Evolutionary conservation across 495 filamentous ascomycete genomes (phyloP).

Genomic region (Podospora conica): DNA sequence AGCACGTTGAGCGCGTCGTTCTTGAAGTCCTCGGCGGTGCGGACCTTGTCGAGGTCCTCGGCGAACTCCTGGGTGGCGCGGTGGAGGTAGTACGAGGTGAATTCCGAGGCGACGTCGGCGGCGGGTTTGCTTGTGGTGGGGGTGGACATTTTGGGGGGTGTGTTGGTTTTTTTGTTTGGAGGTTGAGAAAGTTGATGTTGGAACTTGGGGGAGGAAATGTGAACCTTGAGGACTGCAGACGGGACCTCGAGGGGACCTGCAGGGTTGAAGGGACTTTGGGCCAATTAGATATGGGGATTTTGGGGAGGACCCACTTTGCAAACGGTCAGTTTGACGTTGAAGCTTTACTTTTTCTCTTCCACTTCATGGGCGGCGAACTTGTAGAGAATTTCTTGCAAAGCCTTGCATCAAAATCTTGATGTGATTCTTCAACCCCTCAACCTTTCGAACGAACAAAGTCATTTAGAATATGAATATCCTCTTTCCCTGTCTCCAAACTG

Average conservation of each 20-base stretch:
- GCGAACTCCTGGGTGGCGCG: conserved; percentile 60
- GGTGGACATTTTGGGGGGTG: neutral
- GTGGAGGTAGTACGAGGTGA: conserved; percentile 60
- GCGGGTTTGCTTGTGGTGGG: conserved; percentile 24
- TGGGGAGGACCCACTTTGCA: neutral
- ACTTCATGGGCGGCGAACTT: too few relatives aligned
- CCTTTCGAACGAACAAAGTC: too few relatives aligned
- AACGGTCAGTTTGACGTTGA: neutral
- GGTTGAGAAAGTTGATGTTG: neutral
- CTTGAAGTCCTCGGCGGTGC: conserved; percentile 61
- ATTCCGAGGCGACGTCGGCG: conserved; percentile 37
- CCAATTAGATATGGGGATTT: neutral
- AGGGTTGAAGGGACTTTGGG: neutral
- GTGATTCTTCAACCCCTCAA: too few relatives aligned
- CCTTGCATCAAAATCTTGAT: too few relatives aligned
- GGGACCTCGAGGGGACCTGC: too few relatives aligned
- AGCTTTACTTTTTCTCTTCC: neutral
- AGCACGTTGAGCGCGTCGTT: conserved; percentile 55
- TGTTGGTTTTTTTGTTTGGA: neutral
- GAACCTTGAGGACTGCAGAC: neutral
- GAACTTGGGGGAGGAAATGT: neutral
- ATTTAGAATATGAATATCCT: too few relatives aligned
- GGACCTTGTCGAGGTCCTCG: conserved; percentile 63
- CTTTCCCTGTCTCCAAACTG: too few relatives aligned
- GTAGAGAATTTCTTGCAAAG: too few relatives aligned